Conservation (phyloP, 2,329 filamentous ascomycete genomes). For the Fusarium sacchari region DNA sequence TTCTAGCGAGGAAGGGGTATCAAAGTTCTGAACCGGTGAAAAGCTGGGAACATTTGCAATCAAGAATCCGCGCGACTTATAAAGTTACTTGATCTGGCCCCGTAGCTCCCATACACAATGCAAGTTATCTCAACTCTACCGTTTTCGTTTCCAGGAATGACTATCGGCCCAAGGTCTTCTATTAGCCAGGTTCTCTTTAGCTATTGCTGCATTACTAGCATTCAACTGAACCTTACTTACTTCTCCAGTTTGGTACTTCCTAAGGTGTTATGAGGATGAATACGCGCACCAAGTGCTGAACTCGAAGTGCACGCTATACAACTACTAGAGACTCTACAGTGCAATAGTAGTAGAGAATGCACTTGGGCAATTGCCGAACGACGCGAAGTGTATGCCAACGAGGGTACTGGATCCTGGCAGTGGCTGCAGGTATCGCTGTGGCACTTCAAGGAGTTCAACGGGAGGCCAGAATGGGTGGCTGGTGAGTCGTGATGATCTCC, state of each 20-base stretch:
- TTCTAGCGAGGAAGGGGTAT: neutral
- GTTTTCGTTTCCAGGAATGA: fast-evolving
- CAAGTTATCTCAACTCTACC: neutral
- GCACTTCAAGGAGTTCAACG: no score
- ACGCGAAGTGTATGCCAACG: no score
- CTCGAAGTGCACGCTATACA: neutral
- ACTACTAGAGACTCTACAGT: no score
- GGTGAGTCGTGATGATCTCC: no score
- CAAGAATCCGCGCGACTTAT: neutral
- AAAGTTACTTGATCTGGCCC: neutral
- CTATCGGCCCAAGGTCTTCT: neutral
- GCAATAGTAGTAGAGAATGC: no score
- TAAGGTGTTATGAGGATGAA: neutral
- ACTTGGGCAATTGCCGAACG: no score
- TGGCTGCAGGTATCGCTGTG: no score
- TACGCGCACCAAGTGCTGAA: neutral
- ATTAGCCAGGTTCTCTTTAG: neutral
- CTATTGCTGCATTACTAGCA: neutral
- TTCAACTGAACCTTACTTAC: neutral
- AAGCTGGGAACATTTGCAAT: neutral
- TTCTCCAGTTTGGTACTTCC: neutral
- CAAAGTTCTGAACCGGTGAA: neutral
- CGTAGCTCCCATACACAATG: neutral
- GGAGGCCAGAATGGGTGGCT: no score
- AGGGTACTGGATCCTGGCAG: no score